These are phyloP conservation scores for Rosa hybrid DNA, from an alignment of 331 rosid species.

Conservation along the genomic window DNA sequence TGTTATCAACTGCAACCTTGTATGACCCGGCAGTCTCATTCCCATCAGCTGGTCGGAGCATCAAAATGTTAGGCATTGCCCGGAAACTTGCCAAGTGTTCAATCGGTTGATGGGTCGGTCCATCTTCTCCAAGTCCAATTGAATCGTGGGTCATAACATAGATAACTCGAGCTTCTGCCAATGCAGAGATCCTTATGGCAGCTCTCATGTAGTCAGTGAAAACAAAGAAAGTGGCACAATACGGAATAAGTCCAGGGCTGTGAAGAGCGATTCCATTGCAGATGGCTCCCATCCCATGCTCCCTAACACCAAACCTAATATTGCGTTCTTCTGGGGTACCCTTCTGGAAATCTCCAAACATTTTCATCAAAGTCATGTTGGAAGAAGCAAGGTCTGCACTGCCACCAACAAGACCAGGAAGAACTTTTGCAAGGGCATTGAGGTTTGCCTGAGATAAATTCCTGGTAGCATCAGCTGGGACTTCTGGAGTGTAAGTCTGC, in stretches of 20 bases:
- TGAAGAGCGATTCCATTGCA: constrained; percentile 90
- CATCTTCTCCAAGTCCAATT: constrained; percentile 96
- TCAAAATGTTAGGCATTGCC: constrained; percentile 94
- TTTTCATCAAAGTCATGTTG: constrained; percentile 88
- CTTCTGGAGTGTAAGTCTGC: constrained; percentile 91
- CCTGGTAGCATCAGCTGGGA: constrained; percentile 91
- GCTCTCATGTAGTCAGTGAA: constrained; percentile 97
- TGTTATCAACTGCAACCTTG: constrained; percentile 70
- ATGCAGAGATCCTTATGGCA: constrained; percentile 90
- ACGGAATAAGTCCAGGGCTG: constrained; percentile 89
- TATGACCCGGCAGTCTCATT: constrained; percentile 97
- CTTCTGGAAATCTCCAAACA: constrained; percentile 82
- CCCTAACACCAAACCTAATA: constrained; percentile 89
- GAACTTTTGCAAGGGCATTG: constrained; percentile 82
- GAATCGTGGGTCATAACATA: constrained; percentile 97
- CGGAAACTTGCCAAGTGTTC: constrained; percentile 97
- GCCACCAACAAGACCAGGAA: constrained; percentile 91
- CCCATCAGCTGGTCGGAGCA: constrained; percentile 98
- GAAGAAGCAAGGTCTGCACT: constrained; percentile 99
- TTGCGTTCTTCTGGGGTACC: constrained; percentile 86
- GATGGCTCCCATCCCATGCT: constrained; percentile 96
- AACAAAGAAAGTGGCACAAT: constrained; percentile 94
- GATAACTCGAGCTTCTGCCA: constrained; percentile 70
- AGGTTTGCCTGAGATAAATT: constrained; percentile 83
- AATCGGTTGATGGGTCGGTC: constrained; percentile 95